These are phyloP conservation scores for Suhomyces sp. DNA, from an alignment of 805 yeast genomes.

Conservation along the genomic window DNA sequence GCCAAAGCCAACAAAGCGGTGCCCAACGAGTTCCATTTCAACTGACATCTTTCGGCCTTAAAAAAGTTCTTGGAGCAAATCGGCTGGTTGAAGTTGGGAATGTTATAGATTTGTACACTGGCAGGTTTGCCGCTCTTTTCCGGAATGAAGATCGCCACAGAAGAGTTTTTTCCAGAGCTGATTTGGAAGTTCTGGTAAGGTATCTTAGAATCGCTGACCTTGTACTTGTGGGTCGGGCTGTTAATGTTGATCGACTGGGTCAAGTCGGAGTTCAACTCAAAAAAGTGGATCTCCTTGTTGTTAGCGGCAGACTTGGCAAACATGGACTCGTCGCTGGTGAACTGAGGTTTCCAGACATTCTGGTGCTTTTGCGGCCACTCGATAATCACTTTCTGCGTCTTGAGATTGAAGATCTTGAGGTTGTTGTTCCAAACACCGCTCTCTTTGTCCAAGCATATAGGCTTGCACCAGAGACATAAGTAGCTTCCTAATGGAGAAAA, in stretches of 20 bases:
- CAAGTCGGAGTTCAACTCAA: slow-evolving; percentile 40
- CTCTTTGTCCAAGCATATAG: slow-evolving; percentile 59
- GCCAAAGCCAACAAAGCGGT: slow-evolving; percentile 92
- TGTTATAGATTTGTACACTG: slow-evolving; percentile 74
- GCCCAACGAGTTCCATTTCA: slow-evolving; percentile 93
- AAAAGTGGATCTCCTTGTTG: slow-evolving; percentile 66
- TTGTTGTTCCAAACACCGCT: slow-evolving; percentile 76
- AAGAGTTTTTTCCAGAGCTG: slow-evolving; percentile 87
- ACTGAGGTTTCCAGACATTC: slow-evolving; percentile 91
- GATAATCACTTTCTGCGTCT: slow-evolving; percentile 45
- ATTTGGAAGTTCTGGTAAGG: slow-evolving; percentile 54
- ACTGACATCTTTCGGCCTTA: slow-evolving; percentile 90
- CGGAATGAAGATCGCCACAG: slow-evolving; percentile 87
- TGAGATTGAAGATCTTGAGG: slow-evolving; percentile 69
- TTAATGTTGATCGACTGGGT: slow-evolving; percentile 29
- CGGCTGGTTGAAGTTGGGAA: slow-evolving; percentile 73
- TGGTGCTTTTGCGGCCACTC: slow-evolving; percentile 78
- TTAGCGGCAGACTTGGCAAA: slow-evolving; percentile 56
- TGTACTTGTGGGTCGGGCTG: slow-evolving; percentile 58
- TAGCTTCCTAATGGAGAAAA: slow-evolving; percentile 88
- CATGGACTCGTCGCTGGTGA: slow-evolving; percentile 73
- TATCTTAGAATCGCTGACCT: slow-evolving; percentile 51
- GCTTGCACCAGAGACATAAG: slow-evolving; percentile 87
- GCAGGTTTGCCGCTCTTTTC: slow-evolving; percentile 90
- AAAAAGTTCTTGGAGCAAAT: slow-evolving; percentile 85